Base-by-base conservation (phyloP, 805 yeast genomes). In the Candida qinlingensis region DNA sequence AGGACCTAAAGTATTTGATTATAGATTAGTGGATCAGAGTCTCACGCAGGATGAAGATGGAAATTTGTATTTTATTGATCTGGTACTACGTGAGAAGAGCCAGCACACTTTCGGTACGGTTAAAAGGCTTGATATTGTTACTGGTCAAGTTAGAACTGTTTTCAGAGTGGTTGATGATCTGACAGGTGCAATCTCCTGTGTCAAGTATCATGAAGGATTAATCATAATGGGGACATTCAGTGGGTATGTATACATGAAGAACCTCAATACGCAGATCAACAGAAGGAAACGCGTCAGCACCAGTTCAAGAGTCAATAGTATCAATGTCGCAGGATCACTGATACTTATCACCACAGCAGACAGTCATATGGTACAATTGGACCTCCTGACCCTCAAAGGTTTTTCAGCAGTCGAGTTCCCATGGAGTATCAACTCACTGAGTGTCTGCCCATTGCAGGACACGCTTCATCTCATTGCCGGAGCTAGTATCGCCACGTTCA, bases 281-380 rank as follows among this genome's bases (percentile, higher is more conserved):
- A 69, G 67, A 19, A 76, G 71, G 54, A 68, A 62, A 46, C 59
- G 63, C 28, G 51, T 80, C 26, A 73, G 82, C 1, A 56, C 60
- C 11, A 71, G 71, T 44, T 37, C 61, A 12, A 76, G 77, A 27
- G 76, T 81, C 6, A 80, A 80, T 59, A 77, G 74, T 47, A 67
- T 74, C 9, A 58, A 68, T 37, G 64, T 75, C 25, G 59, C 66
- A 30, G 66, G 63, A 26, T 56, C 57, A 11, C 54, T 64, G 26
- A 56, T 77, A 6, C 58, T 73, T 1, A 64, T 79, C 19, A 76
- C 83, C 1, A 74, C 80, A 12, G 80, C 81, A 59, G 84, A 80
- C 54, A 62, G 65, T 19, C 52, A 54, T 26, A 56, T 81, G 29
- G 62, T 80, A 27, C 57, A 62, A 4, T 64, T 75, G 39, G 79